Conservation (phyloP, 257 asterid genomes). For the Jasminum sambac region DNA sequence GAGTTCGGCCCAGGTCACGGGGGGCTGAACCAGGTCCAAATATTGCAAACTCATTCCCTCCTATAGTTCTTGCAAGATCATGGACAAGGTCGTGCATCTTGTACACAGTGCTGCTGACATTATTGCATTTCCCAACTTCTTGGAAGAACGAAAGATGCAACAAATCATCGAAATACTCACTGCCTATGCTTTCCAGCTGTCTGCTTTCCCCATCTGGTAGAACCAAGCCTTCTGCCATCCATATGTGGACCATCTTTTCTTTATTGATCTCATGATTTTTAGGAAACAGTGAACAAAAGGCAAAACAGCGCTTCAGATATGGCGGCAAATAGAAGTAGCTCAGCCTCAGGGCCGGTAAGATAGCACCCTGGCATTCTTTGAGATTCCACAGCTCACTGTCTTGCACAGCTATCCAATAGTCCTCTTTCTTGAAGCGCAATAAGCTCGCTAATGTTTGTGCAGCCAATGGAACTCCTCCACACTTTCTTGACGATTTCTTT, state of each 20-base stretch:
- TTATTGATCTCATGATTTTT: conserved; percentile 22
- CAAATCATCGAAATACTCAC: conserved; percentile 26
- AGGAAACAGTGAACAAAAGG: conserved; percentile 29
- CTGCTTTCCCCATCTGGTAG: conserved; percentile 7
- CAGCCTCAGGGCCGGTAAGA: conserved; percentile 26
- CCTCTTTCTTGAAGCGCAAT: conserved; percentile 22
- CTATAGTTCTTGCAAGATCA: conserved; percentile 26
- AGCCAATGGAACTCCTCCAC: conserved; percentile 34
- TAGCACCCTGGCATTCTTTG: conserved; percentile 18
- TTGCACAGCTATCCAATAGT: conserved; percentile 29
- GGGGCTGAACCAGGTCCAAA: conserved; percentile 7
- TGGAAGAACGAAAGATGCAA: conserved; percentile 22
- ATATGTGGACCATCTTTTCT: conserved; percentile 23
- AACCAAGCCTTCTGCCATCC: conserved; percentile 35
- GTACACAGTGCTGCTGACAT: conserved; percentile 5
- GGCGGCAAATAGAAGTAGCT: conserved; percentile 28
- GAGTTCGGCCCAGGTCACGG: conserved; percentile 1
- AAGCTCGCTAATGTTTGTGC: conserved; percentile 27
- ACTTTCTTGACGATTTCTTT: conserved; percentile 30
- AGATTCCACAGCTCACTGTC: conserved; percentile 30
- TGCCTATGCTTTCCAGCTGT: conserved; percentile 23
- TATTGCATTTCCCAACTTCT: conserved; percentile 16
- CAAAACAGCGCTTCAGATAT: conserved; percentile 24
- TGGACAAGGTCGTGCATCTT: conserved; percentile 26
- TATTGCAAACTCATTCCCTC: conserved; percentile 16